Base-by-base conservation (phyloP, 164 flowering plant genomes). In the Vitis riparia region DNA sequence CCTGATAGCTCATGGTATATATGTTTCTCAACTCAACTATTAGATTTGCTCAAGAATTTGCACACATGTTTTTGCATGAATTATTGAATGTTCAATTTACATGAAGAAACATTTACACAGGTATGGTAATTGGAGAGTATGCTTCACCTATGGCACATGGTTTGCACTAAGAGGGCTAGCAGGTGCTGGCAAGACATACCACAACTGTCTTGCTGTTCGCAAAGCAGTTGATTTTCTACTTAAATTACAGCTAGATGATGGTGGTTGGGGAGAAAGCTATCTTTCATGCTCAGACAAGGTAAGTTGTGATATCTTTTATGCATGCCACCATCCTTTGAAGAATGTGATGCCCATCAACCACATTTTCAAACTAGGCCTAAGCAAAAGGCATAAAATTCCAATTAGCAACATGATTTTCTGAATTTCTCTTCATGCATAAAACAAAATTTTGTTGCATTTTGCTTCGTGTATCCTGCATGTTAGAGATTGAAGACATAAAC, bases 261-360 rank as follows among this genome's bases (percentile, higher is more conserved):
- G 88, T 14, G 88, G 88, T 0, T 84, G 86, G 86, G 86, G 86
- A 13, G 88, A 84, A 66, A 84, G 88, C 74, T 82, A 82, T 32
- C 70, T 68, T 2, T 82, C 85, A 11, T 78, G 85, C 65, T 76
- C 82, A 1, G 65, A 67, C 0, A 80, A 82, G 84, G 86, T 80
- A 68, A 55, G 7, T 32, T 32, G 3, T 32, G 44, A 32, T 32
- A 32, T 32, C 5, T 32, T 64, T 30, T 17, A 12, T 56, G 14
- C 17, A 5, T 2, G 59, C 44, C 7, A 6, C 44, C 44, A 16
- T 15, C 1, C 44, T 19, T 32, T 32, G 44, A 32, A 3, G 44
- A 32, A 32, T 32, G 0, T 32, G 44, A 32, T 32, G 44, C 44
- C 44, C 7, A 32, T 32, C 7, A 32, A 32, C 44, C 44, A 32